Conservation (phyloP, 2,329 filamentous ascomycete genomes). For the Botrytis galanthina region DNA sequence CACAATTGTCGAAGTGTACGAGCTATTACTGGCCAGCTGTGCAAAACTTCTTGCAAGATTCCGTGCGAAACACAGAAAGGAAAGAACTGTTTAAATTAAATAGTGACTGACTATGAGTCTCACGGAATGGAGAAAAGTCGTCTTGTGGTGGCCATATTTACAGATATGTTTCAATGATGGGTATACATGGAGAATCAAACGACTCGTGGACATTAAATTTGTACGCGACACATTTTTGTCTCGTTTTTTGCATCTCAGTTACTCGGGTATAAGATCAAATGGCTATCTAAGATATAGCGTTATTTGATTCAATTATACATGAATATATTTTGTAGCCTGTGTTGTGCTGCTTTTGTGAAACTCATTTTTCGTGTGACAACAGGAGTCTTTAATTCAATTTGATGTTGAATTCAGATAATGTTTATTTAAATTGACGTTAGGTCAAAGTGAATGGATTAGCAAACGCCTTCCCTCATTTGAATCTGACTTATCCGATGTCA, state of each 20-base stretch:
- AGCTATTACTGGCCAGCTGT: background rate
- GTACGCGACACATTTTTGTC: background rate
- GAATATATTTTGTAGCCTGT: rapidly evolving
- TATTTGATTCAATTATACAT: rapidly evolving
- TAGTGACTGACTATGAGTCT: background rate
- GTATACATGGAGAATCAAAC: rapidly evolving
- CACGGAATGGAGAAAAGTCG: background rate
- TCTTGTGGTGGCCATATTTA: background rate
- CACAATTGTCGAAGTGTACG: background rate
- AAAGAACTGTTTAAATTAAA: background rate
- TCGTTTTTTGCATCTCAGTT: background rate
- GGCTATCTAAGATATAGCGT: rapidly evolving
- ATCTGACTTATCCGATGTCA: background rate
- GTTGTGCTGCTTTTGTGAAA: background rate
- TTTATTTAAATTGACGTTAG: rapidly evolving
- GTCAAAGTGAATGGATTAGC: background rate
- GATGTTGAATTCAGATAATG: background rate
- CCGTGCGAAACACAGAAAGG: too few relatives aligned
- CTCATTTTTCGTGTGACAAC: background rate
- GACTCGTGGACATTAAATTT: background rate
- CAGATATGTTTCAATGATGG: background rate
- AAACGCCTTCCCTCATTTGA: background rate
- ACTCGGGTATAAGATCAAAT: background rate
- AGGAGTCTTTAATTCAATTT: background rate
- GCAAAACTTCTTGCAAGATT: background rate